A percentile compares a stretch with the other conserved stretches of the same genome.
These are phyloP conservation scores for Whalleya microplaca DNA, from an alignment of 2,329 filamentous ascomycete genomes.

Conservation along the genomic window DNA sequence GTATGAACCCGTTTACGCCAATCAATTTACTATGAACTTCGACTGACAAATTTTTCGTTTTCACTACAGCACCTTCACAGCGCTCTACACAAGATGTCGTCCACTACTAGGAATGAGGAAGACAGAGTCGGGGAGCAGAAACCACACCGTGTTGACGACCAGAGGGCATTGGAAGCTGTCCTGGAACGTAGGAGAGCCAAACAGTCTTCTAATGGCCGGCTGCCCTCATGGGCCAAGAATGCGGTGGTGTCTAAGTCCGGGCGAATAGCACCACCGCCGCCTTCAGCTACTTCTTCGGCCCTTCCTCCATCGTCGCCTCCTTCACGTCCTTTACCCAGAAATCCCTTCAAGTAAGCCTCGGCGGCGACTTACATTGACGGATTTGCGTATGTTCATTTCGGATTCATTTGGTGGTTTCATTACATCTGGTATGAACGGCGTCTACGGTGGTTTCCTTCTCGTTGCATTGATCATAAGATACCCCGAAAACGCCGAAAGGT, in stretches of 20 bases:
- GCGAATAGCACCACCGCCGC: slow-evolving; percentile 19
- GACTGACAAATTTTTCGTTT: slow-evolving; percentile 18
- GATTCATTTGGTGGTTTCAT: background rate
- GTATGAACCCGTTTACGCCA: slow-evolving; percentile 24
- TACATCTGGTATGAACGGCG: slow-evolving; percentile 4
- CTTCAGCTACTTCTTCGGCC: slow-evolving; percentile 13
- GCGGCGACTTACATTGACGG: background rate
- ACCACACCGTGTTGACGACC: slow-evolving; percentile 33
- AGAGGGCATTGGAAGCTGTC: slow-evolving; percentile 24
- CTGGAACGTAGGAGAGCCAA: slow-evolving; percentile 27
- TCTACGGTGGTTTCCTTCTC: slow-evolving; percentile 6
- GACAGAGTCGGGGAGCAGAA: slow-evolving; percentile 17
- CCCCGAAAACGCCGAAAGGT: slow-evolving; percentile 15
- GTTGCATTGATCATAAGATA: slow-evolving; percentile 24
- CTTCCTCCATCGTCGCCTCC: slow-evolving; percentile 7
- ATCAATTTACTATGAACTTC: slow-evolving; percentile 1
- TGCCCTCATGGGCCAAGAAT: slow-evolving; percentile 34
- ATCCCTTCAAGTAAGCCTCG: slow-evolving; percentile 27
- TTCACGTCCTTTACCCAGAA: slow-evolving; percentile 18
- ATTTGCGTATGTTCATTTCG: background rate
- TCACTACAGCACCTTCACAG: slow-evolving; percentile 24
- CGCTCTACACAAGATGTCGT: slow-evolving; percentile 22
- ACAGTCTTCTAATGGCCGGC: slow-evolving; percentile 21
- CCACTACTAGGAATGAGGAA: slow-evolving; percentile 8
- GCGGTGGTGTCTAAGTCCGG: slow-evolving; percentile 28